A percentile compares a stretch with the other conserved stretches of the same genome.
These are phyloP conservation scores for Elongisporangium anandrum DNA, from an alignment of 352 stramenopile species.

Conservation along the genomic window DNA sequence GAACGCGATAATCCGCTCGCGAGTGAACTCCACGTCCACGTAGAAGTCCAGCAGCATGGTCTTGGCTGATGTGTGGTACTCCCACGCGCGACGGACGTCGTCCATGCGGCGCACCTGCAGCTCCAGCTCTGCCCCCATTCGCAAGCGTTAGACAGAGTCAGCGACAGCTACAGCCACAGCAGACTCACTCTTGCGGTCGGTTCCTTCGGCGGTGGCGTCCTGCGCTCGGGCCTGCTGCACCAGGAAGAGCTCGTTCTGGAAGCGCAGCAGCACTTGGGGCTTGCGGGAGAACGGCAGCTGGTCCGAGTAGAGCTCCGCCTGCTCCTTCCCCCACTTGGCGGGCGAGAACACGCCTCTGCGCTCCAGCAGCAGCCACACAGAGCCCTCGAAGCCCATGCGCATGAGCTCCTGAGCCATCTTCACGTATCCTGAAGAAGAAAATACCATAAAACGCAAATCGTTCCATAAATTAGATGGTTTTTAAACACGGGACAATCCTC, in stretches of 20 bases:
- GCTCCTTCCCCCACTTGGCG: constrained; percentile 25
- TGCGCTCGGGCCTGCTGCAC: constrained; percentile 7
- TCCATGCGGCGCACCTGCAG: constrained; percentile 36
- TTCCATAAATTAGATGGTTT: not conserved
- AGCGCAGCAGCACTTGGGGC: constrained; percentile 26
- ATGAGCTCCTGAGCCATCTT: not conserved
- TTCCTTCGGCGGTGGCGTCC: not conserved
- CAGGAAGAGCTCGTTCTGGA: constrained; percentile 21
- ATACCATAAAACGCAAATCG: not conserved
- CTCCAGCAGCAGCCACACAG: constrained; percentile 31
- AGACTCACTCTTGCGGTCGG: constrained; percentile 9
- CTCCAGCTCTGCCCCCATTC: constrained; percentile 12
- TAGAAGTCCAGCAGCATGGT: constrained; percentile 34
- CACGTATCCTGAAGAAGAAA: not conserved
- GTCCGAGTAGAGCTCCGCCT: constrained; percentile 13
- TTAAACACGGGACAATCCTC: not conserved
- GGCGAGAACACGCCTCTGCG: constrained; percentile 28
- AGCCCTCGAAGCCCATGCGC: constrained; percentile 16
- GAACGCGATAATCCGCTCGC: constrained; percentile 19
- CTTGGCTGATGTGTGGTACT: constrained; percentile 40
- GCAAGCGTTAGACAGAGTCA: not conserved
- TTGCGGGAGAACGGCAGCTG: constrained; percentile 25
- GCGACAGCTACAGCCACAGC: not conserved
- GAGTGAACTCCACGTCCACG: constrained; percentile 21
- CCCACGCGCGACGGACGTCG: constrained; percentile 27